A percentile compares a stretch with the other conserved stretches of the same genome.
Conservation (phyloP, 2,329 filamentous ascomycete species). For the Colletotrichum endophyticum region DNA sequence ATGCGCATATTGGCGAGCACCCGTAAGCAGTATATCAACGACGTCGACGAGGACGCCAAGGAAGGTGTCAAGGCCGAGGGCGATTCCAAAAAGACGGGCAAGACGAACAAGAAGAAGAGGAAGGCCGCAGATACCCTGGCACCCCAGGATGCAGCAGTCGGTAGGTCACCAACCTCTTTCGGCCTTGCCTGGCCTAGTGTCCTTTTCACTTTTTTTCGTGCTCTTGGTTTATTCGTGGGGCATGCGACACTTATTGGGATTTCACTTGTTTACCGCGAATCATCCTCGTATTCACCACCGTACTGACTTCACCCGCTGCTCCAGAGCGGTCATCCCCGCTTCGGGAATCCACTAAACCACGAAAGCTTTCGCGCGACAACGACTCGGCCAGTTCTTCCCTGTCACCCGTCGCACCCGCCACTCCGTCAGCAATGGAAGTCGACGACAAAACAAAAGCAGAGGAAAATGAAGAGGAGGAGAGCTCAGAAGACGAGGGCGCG, state of each 20-base stretch:
- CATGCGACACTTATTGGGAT: background rate
- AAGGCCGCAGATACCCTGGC: conserved; percentile 69
- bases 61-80: conserved; percentile 50
- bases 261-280: conserved; percentile 3
- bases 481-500: conserved; percentile 64
- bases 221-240: conserved; percentile 1
- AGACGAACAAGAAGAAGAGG: conserved; percentile 73
- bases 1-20: conserved; percentile 73
- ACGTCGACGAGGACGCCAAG: conserved; percentile 50
- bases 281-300: conserved; percentile 1
- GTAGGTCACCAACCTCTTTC: conserved; percentile 18
- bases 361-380: conserved; percentile 56
- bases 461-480: conserved; percentile 49
- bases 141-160: conserved; percentile 55
- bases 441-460: conserved; percentile 51
- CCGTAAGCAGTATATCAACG: conserved; percentile 66
- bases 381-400: conserved; percentile 65
- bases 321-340: conserved; percentile 60
- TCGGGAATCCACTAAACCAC: conserved; percentile 54
- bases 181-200: conserved; percentile 1
- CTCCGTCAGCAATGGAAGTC: conserved; percentile 62
- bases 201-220: background rate
- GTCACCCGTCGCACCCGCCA: conserved; percentile 57
- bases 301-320: conserved; percentile 15
- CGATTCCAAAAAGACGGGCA: conserved; percentile 52